A percentile compares a stretch with the other conserved stretches of the same genome.
Evolutionary conservation across 176 grass and related monocot species (phyloP).

Genomic region (Carex cristatella): DNA sequence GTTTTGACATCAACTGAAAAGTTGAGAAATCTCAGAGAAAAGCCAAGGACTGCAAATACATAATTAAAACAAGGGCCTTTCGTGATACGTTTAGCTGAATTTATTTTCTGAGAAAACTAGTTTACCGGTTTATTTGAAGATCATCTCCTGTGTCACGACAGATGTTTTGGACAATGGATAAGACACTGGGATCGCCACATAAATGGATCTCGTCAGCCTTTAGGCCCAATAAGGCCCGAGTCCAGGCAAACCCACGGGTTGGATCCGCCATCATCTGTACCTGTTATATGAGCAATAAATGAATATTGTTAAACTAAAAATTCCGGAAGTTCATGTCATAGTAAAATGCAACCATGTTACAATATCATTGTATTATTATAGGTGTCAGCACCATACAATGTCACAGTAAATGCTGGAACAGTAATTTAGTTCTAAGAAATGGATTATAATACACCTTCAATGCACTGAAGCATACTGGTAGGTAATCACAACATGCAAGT

Average conservation of each 20-base stretch:
- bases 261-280: conserved; percentile 88
- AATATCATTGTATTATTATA: background rate
- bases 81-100: background rate
- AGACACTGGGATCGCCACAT: conserved; percentile 85
- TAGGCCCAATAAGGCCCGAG: conserved; percentile 72
- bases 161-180: conserved; percentile 62
- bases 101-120: background rate
- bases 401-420: background rate
- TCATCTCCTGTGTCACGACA: conserved; percentile 73
- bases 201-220: conserved; percentile 97
- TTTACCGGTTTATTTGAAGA: conserved; percentile 29
- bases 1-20: too few species aligned
- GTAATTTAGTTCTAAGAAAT: background rate
- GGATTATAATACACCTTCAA: background rate
- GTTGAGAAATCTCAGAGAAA: too few species aligned
- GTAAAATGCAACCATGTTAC: background rate
- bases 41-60: background rate
- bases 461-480: background rate
- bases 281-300: background rate
- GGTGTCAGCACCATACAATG: background rate
- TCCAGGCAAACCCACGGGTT: conserved; percentile 77
- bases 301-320: background rate
- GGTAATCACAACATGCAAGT: background rate
- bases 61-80: background rate
- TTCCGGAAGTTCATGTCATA: background rate